phyloP scores from a whole-genome alignment of 345 rosid genomes.

The Lepidium africanum region DNA sequence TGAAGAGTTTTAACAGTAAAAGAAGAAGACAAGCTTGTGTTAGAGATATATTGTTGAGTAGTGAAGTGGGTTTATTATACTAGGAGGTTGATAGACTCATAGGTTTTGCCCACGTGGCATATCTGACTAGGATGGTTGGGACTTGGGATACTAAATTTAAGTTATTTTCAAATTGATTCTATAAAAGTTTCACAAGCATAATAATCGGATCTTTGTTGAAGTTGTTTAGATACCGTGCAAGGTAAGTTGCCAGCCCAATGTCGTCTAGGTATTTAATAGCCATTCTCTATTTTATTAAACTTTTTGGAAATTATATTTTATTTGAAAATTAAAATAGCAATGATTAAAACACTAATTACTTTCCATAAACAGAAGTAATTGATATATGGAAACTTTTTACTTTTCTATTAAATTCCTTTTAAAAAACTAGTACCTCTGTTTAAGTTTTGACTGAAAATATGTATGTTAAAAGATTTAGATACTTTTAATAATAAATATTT shows the following conservation, averaged over 20 bases:
- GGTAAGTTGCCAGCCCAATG: constrained; percentile 23
- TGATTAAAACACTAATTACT: neutral
- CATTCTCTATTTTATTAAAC: neutral
- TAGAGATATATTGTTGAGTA: constrained; percentile 8
- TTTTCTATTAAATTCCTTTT: too few species aligned
- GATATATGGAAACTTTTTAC: neutral
- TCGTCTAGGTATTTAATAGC: constrained; percentile 9
- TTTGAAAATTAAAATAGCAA: neutral
- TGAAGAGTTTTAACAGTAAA: neutral
- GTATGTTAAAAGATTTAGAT: too few species aligned
- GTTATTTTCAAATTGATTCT: neutral
- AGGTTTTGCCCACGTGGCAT: constrained; percentile 9
- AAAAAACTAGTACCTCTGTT: too few species aligned
- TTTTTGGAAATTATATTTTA: neutral
- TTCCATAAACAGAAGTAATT: neutral
- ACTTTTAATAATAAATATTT: too few species aligned
- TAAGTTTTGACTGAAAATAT: too few species aligned
- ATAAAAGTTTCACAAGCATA: constrained; percentile 13
- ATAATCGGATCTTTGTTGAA: constrained; percentile 29
- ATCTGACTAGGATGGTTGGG: constrained; percentile 2
- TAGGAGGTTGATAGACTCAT: neutral
- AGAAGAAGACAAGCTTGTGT: neutral
- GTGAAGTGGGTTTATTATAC: constrained; percentile 9
- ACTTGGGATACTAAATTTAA: neutral
- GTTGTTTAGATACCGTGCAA: constrained; percentile 22